These are phyloP conservation scores for Sorghum bicolor DNA, from an alignment of 176 grass and related monocot species.

Conservation along the genomic window DNA sequence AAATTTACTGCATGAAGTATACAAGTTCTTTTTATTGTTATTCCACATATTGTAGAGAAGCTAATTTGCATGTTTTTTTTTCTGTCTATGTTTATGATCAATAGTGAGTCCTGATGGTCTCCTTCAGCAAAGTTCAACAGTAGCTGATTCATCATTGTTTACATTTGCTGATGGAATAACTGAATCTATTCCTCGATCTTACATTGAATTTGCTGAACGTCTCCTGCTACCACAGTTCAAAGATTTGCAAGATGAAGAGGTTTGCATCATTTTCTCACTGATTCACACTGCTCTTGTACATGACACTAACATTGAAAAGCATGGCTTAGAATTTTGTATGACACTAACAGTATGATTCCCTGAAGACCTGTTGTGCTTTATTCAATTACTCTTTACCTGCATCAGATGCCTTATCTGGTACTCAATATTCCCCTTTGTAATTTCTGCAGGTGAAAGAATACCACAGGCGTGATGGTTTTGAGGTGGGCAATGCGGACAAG, in stretches of 20 bases:
- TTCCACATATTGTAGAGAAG: neutral
- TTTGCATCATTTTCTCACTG: constrained; percentile 26
- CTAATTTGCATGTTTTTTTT: constrained; percentile 4
- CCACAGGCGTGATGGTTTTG: constrained; percentile 90
- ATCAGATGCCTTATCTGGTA: neutral
- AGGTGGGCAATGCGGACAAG: constrained; percentile 98
- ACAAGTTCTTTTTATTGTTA: neutral
- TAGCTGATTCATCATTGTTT: constrained; percentile 76
- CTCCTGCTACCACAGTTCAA: constrained; percentile 72
- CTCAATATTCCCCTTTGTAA: neutral
- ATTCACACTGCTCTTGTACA: neutral
- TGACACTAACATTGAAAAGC: neutral
- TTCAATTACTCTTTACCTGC: neutral
- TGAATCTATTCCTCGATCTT: constrained; percentile 68
- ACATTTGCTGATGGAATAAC: constrained; percentile 80
- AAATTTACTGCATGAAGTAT: neutral
- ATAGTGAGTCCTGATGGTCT: constrained; percentile 95
- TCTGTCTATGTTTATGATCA: neutral
- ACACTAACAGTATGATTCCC: neutral
- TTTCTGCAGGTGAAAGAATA: constrained; percentile 64
- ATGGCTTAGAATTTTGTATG: neutral
- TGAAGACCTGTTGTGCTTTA: neutral
- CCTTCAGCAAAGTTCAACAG: constrained; percentile 94
- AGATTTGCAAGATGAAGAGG: constrained; percentile 69
- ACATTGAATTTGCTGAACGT: constrained; percentile 97